A percentile compares a stretch with the other conserved stretches of the same genome.
Evolutionary conservation across 345 rosid genomes (phyloP).

Genomic region (Salix arbutifolia): DNA sequence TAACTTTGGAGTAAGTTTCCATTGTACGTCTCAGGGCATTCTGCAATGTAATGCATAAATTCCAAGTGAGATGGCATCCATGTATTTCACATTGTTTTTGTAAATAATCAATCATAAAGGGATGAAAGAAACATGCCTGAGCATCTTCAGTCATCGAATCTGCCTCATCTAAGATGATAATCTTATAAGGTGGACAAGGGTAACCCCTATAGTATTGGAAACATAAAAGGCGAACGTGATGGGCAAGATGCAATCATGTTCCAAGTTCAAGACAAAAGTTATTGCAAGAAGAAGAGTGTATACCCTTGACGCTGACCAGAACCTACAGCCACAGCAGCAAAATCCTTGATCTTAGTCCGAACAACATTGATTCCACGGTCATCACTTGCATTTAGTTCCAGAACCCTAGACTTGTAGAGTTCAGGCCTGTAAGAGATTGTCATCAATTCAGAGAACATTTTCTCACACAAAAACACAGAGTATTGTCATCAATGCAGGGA

Average conservation of each 20-base stretch:
- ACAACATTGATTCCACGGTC: constrained; percentile 98
- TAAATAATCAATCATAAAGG: constrained; percentile 3
- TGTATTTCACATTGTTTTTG: neutral
- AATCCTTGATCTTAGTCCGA: constrained; percentile 88
- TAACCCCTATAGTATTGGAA: constrained; percentile 50
- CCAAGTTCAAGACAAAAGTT: neutral
- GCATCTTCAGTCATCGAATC: constrained; percentile 99
- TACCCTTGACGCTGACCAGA: constrained; percentile 68
- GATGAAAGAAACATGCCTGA: constrained; percentile 51
- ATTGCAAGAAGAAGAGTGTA: neutral
- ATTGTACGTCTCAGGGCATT: constrained; percentile 93
- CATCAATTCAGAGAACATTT: neutral
- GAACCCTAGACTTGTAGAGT: constrained; percentile 83
- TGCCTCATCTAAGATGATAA: constrained; percentile 89
- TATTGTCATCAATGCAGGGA: neutral
- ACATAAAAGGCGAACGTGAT: neutral
- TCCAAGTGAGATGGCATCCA: neutral
- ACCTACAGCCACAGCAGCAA: constrained; percentile 93
- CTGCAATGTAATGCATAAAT: constrained; percentile 27
- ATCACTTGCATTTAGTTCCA: constrained; percentile 98
- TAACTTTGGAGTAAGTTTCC: constrained; percentile 95
- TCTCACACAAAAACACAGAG: neutral
- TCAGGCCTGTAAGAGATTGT: constrained; percentile 59
- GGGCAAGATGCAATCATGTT: neutral
- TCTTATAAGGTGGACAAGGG: constrained; percentile 90